Base-by-base conservation (phyloP, 148 eudicot genomes). In the Dianthus caryophyllus region DNA sequence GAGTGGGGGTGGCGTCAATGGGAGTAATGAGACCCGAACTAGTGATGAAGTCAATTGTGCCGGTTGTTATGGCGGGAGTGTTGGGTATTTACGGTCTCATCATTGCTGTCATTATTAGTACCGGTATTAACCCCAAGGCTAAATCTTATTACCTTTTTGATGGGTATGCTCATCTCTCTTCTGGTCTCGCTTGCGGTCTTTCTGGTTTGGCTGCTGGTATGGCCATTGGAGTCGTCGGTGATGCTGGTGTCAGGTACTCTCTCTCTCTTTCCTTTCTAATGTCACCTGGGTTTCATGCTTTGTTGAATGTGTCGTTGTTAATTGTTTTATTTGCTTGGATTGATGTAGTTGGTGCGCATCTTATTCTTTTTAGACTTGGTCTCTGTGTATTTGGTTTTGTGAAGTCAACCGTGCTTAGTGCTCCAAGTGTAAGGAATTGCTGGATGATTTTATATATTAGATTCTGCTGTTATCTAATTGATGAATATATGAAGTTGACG, bases 31-130 rank as follows among this genome's bases (percentile, higher is more conserved):
- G 91, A 65, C 91, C 91, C 33, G 91, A 87, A 70, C 56, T 87
- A 82, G 91, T 87, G 55, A 87, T 87, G 91, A 87, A 87, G 73
- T 87, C 92, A 33, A 87, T 87, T n/a, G 92, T 87, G 1, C 92
- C 92, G 5, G 92, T 87, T 51, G 92, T 87, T 82, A 87, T 87
- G 92, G 92, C 92, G 52, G 92, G 92, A 55, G 92, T 87, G 30
- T 81, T 87, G 80, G 92, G 92, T 78, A 87, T 87, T 27, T 87
- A 87, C 51, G 92, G 92, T 0, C 74, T 87, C 79, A 87, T 87
- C 76, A 87, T 87, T 64, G 92, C 92, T 75, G 92, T 87, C 41
- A 87, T 87, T 38, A 87, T 87, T 18, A 87, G 92, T 76, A 87
- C 92, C 17, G 92, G 92, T 16, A 87, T 87, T 71, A 87, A 87